Evolutionary conservation across 345 rosid species (phyloP).

Genomic region (Euphorbia tirucalli): DNA sequence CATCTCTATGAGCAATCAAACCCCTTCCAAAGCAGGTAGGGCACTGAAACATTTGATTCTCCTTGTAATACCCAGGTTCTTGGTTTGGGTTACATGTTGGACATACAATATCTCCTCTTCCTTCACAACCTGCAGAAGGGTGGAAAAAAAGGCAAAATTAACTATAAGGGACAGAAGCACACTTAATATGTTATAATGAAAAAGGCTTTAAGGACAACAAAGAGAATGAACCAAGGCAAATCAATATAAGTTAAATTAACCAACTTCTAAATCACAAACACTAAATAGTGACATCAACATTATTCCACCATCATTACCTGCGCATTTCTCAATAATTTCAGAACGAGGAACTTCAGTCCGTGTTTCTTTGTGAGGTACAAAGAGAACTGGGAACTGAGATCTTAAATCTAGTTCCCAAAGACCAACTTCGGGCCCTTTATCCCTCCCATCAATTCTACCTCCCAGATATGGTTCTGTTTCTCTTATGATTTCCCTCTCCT

Average conservation of each 20-base stretch:
- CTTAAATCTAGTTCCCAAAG: conserved; percentile 78
- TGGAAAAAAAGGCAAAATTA: not conserved
- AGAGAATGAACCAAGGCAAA: conserved; percentile 6
- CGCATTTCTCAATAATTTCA: conserved; percentile 71
- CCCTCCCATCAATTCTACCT: conserved; percentile 52
- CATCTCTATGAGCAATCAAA: conserved; percentile 87
- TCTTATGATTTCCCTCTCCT: conserved; percentile 69
- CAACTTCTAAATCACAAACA: not conserved
- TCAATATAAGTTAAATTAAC: not conserved
- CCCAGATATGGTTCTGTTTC: conserved; percentile 65
- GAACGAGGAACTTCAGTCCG: conserved; percentile 58
- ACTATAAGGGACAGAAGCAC: not conserved
- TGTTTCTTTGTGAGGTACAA: conserved; percentile 62
- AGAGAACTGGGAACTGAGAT: conserved; percentile 77
- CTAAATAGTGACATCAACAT: not conserved
- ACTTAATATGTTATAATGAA: not conserved
- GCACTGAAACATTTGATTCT: conserved; percentile 68
- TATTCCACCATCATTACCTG: conserved; percentile 41
- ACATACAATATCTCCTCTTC: conserved; percentile 67
- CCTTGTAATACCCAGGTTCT: conserved; percentile 77
- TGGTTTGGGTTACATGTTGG: conserved; percentile 67
- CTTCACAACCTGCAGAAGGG: conserved; percentile 56
- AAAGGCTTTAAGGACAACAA: not conserved
- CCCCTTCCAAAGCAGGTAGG: conserved; percentile 81
- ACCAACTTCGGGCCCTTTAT: conserved; percentile 52